phyloP scores from a whole-genome alignment of 768 basidiomycete species.

The Lactifluus piperatus region DNA sequence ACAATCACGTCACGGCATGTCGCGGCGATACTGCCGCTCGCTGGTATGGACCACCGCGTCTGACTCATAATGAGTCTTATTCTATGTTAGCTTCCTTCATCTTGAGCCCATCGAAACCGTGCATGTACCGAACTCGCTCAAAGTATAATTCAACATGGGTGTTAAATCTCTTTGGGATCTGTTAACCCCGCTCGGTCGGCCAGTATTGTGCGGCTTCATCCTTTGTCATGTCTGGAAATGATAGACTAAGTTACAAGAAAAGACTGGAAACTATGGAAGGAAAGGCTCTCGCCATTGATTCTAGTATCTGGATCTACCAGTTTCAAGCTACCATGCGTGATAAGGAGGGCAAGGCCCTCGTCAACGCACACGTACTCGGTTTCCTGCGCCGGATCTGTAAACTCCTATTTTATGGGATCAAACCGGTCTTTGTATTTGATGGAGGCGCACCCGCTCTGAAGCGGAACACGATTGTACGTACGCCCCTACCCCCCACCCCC shows the following conservation, averaged over 20 bases:
- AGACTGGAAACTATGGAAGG: conserved; percentile 90
- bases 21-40: too few species aligned
- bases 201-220: conserved; percentile 56
- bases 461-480: conserved; percentile 74
- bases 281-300: conserved; percentile 95
- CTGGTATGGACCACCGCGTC: too few species aligned
- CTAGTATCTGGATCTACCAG: conserved; percentile 99
- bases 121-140: too few species aligned
- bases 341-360: conserved; percentile 83
- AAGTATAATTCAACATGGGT: conserved; percentile 52
- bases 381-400: conserved; percentile 88
- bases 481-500: too few species aligned
- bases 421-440: conserved; percentile 98
- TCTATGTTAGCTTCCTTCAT: background rate
- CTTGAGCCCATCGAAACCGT: background rate
- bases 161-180: conserved; percentile 95
- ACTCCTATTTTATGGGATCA: conserved; percentile 93
- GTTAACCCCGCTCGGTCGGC: conserved; percentile 86
- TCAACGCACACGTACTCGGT: conserved; percentile 91
- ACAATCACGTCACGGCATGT: too few species aligned
- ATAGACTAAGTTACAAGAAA: background rate
- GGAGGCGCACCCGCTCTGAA: conserved; percentile 92
- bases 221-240: background rate
- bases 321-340: conserved; percentile 99
- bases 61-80: background rate